Base-by-base conservation (phyloP, 371 early-diverging fungal species). In the Dinochytrium kinnereticum region DNA sequence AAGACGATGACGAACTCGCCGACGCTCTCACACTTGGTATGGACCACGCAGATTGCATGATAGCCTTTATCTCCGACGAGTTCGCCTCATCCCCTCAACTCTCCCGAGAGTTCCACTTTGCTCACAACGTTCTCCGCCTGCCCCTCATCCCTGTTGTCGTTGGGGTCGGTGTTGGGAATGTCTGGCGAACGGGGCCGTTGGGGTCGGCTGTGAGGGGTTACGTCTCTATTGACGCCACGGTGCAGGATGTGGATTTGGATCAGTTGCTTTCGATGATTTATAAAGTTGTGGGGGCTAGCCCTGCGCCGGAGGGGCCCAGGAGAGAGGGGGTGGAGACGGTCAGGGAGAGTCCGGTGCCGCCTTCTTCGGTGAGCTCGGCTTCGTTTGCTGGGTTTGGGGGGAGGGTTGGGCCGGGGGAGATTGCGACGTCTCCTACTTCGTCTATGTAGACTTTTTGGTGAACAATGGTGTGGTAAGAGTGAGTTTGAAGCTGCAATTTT, bases 31-130 rank as follows among this genome's bases (percentile, higher is more conserved):
- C 66, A 44, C 44, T 66, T 3, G 66, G 66, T 5, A 66, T 66
- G 66, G 66, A 66, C 30, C 66, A 66, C 24, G n/a, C 66, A 19
- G 66, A 66, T 37, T 66, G 66, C 44, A 66, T 66, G 66, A 66
- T 66, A 13, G 66, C 66, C 7, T 66, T 66, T 44, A 66, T 66
- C 17, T 66, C 66, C 2, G 66, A 66, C 44, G 66, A 66, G 30
- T 66, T 66, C 66, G 66, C 66, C 13, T 66, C 66, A 33, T 40
- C 44, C 40, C 66, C 66, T 17, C 66, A 40, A 37, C 66, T 66
- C 36, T 34, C 40, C 10, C 38, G 66, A 5, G 66, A 66, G 28
- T 66, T 66, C 66, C 66, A 66, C 30, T 66, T 66, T 30, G 66
- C 66, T 26, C 66, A 66, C 44, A 66, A 66, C 44, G 66, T 66